Percentiles rank a stretch among this genome's conserved stretches.
phyloP scores from a whole-genome alignment of 805 yeast genomes.

The Saccharomycopsis fodiens region DNA sequence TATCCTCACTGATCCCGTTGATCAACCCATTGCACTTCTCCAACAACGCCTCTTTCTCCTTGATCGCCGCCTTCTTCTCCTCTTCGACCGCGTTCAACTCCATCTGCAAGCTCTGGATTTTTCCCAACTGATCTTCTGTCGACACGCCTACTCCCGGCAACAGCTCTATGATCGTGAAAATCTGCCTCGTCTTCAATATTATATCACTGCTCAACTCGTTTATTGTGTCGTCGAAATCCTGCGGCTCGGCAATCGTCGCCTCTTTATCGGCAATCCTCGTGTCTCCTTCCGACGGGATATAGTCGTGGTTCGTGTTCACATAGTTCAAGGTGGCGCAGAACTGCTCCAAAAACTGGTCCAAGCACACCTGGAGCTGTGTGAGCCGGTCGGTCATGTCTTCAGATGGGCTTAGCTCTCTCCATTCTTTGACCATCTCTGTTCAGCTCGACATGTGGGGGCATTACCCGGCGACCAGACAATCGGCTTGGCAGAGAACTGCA shows the following conservation, averaged over 20 bases:
- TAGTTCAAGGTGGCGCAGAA: conserved; percentile 72
- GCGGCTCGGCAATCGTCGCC: conserved; percentile 46
- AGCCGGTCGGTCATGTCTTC: conserved; percentile 69
- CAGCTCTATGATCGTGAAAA: conserved; percentile 75
- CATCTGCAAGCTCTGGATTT: conserved; percentile 52
- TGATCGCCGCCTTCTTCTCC: conserved; percentile 47
- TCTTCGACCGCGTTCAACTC: conserved; percentile 56
- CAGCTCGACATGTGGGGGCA: too few species aligned
- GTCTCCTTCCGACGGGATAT: conserved; percentile 42
- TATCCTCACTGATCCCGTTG: conserved; percentile 48
- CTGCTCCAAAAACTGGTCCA: conserved; percentile 74
- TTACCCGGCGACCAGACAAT: too few species aligned
- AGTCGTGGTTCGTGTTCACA: conserved; percentile 69
- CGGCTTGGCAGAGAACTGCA: too few species aligned
- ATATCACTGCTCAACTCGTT: conserved; percentile 81
- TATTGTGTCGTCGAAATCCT: conserved; percentile 40
- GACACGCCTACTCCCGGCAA: conserved; percentile 90
- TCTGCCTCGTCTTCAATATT: conserved; percentile 79
- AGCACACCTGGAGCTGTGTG: conserved; percentile 82
- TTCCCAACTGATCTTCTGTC: conserved; percentile 60
- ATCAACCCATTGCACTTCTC: conserved; percentile 62
- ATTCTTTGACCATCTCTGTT: too few species aligned
- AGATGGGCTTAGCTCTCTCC: too few species aligned
- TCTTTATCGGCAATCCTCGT: conserved; percentile 57
- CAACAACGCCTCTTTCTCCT: conserved; percentile 56